phyloP scores from a whole-genome alignment of 2,329 filamentous ascomycete species.

The Ascochyta fabae region DNA sequence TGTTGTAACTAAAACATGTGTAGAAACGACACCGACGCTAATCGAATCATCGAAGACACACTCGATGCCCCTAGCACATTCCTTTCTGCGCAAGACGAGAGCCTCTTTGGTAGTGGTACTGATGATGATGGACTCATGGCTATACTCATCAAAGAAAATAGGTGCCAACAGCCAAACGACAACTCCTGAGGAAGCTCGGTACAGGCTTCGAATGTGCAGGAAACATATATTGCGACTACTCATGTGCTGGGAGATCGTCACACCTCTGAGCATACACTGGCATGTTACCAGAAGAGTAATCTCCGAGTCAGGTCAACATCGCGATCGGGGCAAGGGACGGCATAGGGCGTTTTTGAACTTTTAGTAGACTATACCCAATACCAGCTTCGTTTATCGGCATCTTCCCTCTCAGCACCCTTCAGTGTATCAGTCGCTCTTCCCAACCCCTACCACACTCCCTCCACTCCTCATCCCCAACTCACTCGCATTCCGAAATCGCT shows the following conservation, averaged over 20 bases:
- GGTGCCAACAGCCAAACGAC: neutral
- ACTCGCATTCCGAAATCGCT: slow-evolving; percentile 34
- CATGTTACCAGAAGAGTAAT: neutral
- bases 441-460: slow-evolving; percentile 39
- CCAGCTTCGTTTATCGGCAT: neutral
- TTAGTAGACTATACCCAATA: neutral
- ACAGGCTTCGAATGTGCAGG: neutral
- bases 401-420: neutral
- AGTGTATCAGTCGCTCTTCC: slow-evolving; percentile 41
- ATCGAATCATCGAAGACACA: neutral
- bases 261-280: neutral
- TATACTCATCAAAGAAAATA: slow-evolving; percentile 20
- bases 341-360: neutral
- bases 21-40: neutral
- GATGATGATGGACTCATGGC: slow-evolving; percentile 17
- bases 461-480: slow-evolving; percentile 35
- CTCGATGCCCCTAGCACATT: slow-evolving; percentile 12
- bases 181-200: neutral
- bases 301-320: neutral
- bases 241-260: neutral
- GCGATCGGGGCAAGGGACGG: neutral
- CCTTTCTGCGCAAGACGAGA: neutral
- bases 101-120: slow-evolving; percentile 1
- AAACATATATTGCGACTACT: neutral
- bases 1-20: neutral